These are phyloP conservation scores for Pholiota microspora DNA, from an alignment of 768 basidiomycete genomes.

Conservation along the genomic window DNA sequence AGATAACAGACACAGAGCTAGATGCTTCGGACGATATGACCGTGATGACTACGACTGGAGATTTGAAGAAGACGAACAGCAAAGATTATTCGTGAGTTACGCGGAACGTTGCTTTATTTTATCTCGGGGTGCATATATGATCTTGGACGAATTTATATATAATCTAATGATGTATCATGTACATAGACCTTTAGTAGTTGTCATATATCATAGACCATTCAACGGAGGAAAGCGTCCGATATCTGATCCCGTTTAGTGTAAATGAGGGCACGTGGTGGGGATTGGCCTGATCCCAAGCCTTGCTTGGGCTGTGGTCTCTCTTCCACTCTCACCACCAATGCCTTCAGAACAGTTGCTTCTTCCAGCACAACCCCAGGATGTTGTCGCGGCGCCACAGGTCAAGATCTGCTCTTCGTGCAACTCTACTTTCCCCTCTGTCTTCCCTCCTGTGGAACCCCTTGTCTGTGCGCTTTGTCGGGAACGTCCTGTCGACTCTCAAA, in stretches of 20 bases:
- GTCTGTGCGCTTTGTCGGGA: conserved; percentile 52
- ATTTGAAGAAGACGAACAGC: conserved; percentile 11
- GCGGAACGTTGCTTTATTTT: neutral
- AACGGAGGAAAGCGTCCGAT: neutral
- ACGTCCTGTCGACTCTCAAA: conserved; percentile 25
- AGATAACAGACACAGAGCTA: conserved; percentile 10
- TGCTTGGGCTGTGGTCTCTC: too few relatives aligned
- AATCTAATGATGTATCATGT: conserved; percentile 1
- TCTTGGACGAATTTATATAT: neutral
- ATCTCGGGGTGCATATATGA: neutral
- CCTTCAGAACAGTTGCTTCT: conserved; percentile 46
- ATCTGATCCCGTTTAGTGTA: neutral
- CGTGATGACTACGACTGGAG: conserved; percentile 20
- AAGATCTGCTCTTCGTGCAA: conserved; percentile 48
- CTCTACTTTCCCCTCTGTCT: conserved; percentile 35
- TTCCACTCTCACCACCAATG: conserved; percentile 34
- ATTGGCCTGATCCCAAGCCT: conserved; percentile 2
- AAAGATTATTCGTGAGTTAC: conserved; percentile 5
- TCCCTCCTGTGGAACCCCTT: conserved; percentile 29
- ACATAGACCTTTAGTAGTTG: neutral
- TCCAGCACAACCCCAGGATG: conserved; percentile 25
- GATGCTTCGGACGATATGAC: conserved; percentile 14
- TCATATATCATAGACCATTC: neutral
- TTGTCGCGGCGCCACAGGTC: conserved; percentile 24
- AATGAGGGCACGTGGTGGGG: conserved; percentile 15